These are phyloP conservation scores for Aureobasidium subglaciale DNA, from an alignment of 2,329 filamentous ascomycete genomes.

Conservation along the genomic window DNA sequence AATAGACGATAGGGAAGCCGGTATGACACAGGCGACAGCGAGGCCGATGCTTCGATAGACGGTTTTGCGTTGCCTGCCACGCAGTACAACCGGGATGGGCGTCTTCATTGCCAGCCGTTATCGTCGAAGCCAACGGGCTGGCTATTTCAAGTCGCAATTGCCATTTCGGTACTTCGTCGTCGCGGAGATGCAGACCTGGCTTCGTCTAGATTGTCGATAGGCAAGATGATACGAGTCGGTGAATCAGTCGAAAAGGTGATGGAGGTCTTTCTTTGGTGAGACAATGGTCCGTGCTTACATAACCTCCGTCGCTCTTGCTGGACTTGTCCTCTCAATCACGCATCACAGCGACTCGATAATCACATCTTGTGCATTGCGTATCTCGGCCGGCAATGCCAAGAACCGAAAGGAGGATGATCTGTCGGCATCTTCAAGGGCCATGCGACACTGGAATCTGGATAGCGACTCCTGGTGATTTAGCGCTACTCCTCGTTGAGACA, in stretches of 20 bases:
- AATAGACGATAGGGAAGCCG: not conserved
- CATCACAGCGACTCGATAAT: not conserved
- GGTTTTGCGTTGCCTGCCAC: not conserved
- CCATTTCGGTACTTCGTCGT: not conserved
- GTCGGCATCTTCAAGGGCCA: not conserved
- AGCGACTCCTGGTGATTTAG: too few species aligned
- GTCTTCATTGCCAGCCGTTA: not conserved
- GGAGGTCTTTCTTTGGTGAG: not conserved
- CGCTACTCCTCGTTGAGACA: too few species aligned
- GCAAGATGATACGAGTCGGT: not conserved
- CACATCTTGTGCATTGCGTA: not conserved
- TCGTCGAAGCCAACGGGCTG: constrained; percentile 1
- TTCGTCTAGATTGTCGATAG: constrained; percentile 2
- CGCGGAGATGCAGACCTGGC: constrained; percentile 1
- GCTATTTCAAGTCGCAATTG: not conserved
- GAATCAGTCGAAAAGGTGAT: not conserved
- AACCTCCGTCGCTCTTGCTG: constrained; percentile 8
- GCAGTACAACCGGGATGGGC: not conserved
- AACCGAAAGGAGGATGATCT: not conserved
- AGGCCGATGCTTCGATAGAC: constrained; percentile 1
- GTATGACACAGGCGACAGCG: constrained; percentile 1
- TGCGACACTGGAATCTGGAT: not conserved
- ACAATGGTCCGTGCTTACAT: constrained; percentile 11
- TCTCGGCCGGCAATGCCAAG: not conserved
- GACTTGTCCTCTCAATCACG: not conserved